Base-by-base conservation (phyloP, 225 moss, liverwort and hornwort genomes). In the Marchantia polymorpha region DNA sequence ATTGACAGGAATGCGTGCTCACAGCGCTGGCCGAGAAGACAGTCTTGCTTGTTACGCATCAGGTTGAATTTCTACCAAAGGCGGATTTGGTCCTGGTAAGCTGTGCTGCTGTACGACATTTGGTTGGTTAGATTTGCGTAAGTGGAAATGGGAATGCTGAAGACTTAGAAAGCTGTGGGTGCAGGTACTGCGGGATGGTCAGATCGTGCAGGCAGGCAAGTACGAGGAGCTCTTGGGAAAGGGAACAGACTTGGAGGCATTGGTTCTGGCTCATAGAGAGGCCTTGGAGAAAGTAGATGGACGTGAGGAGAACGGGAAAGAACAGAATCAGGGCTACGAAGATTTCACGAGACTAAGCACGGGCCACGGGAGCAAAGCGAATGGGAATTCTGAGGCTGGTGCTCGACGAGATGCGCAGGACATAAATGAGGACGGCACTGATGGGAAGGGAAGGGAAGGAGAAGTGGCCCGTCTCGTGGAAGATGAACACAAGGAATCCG, bases 31-130 rank as follows among this genome's bases (percentile, higher is more conserved):
- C 66, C 0, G 77, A 78, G 19, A 93, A 91, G 79, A 91, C 93
- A 27, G 86, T 91, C 52, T 59, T 93, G 48, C 68, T 93, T 54
- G 90, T 93, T 17, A 91, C 93, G 22, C 87, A 91, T 80, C 90
- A 91, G 83, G 78, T 89, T 23, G 89, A 93, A 52, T 88, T 93
- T 69, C 75, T 91, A 51, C 81, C 80, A 6, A 84, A 58, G 81
- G 93, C 89, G 10, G 91, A 89, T 79, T 76, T 85, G 54, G 83
- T 91, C 66, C 74, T 91, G 85, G 90, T 88, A 59, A 47, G 76
- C n/a, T n/a, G n/a, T 26, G 26, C 47, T 47, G 3, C 31, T 69
- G 69, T 0, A 10, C 68, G 17, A 29, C 27, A 26, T 27, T 31
- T 39, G 31, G 20, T 4, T 11, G 8, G 10, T 64, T 7, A 20